Evolutionary conservation across 176 grass and related monocot species (phyloP).

Genomic region (Carex myosuroides): DNA sequence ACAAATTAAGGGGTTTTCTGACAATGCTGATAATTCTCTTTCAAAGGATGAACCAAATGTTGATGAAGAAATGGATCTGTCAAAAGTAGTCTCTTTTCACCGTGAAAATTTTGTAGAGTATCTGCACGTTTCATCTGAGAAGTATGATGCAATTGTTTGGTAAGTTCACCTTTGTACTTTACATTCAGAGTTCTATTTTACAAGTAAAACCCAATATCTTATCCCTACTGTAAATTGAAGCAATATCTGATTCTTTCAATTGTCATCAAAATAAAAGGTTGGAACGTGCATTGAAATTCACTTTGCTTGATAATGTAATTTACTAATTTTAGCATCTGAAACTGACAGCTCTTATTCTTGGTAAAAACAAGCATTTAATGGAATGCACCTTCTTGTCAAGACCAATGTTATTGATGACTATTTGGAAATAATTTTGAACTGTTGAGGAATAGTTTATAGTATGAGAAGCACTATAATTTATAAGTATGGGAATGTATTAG

Average conservation of each 20-base stretch:
- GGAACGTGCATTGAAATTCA: neutral
- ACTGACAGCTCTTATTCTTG: neutral
- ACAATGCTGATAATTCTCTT: conserved; percentile 16
- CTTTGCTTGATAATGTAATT: neutral
- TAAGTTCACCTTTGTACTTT: conserved; percentile 34
- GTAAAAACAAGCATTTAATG: neutral
- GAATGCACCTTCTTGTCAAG: neutral
- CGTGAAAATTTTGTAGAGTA: conserved; percentile 75
- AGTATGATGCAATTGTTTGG: conserved; percentile 88
- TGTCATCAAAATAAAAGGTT: neutral
- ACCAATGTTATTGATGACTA: neutral
- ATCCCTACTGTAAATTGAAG: neutral
- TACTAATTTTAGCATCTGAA: neutral
- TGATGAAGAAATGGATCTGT: conserved; percentile 29
- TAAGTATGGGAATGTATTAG: neutral
- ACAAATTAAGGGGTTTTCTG: conserved; percentile 1
- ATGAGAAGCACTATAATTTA: neutral
- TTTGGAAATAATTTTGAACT: neutral
- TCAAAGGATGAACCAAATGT: conserved; percentile 28
- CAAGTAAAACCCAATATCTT: neutral
- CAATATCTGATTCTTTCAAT: neutral
- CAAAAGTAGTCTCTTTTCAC: conserved; percentile 46
- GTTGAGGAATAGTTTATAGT: neutral
- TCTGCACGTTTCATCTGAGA: conserved; percentile 43
- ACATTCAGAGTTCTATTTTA: neutral